Conservation (phyloP, 2,329 filamentous ascomycete species). For the Chrysoporthe puriensis region DNA sequence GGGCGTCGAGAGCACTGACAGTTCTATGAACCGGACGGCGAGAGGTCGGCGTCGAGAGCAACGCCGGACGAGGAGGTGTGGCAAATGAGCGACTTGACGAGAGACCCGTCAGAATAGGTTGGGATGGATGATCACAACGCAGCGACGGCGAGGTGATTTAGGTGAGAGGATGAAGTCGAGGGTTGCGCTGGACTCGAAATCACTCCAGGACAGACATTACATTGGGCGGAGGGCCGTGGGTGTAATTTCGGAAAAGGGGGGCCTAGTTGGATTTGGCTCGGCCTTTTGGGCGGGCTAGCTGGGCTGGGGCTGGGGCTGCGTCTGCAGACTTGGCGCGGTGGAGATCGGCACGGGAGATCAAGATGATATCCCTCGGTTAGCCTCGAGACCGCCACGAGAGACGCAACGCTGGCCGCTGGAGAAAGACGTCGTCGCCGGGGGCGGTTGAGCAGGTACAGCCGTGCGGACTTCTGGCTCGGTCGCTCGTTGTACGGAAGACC, state of each 20-base stretch:
- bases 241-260: slow-evolving; percentile 28
- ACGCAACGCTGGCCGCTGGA: slow-evolving; percentile 10
- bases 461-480: slow-evolving; percentile 23
- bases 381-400: slow-evolving; percentile 23
- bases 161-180: slow-evolving; percentile 22
- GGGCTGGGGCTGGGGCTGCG: slow-evolving; percentile 8
- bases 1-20: neutral
- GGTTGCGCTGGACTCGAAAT: slow-evolving; percentile 29
- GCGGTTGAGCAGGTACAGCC: slow-evolving; percentile 22
- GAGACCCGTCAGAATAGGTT: slow-evolving; percentile 44
- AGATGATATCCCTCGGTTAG: slow-evolving; percentile 21
- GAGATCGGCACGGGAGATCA: slow-evolving; percentile 25
- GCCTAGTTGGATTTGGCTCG: slow-evolving; percentile 23
- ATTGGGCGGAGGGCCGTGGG: slow-evolving; percentile 27
- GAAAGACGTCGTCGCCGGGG: slow-evolving; percentile 33
- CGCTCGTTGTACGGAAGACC: slow-evolving; percentile 8
- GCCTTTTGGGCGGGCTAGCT: slow-evolving; percentile 23
- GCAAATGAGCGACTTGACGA: slow-evolving; percentile 54
- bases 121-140: slow-evolving; percentile 26
- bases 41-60: neutral
- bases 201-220: slow-evolving; percentile 37
- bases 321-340: slow-evolving; percentile 19
- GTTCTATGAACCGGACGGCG: slow-evolving; percentile 11
- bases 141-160: slow-evolving; percentile 28
- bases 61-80: slow-evolving; percentile 19